phyloP scores from a whole-genome alignment of 305 asterid species.

The Fraxinus angustifolia region DNA sequence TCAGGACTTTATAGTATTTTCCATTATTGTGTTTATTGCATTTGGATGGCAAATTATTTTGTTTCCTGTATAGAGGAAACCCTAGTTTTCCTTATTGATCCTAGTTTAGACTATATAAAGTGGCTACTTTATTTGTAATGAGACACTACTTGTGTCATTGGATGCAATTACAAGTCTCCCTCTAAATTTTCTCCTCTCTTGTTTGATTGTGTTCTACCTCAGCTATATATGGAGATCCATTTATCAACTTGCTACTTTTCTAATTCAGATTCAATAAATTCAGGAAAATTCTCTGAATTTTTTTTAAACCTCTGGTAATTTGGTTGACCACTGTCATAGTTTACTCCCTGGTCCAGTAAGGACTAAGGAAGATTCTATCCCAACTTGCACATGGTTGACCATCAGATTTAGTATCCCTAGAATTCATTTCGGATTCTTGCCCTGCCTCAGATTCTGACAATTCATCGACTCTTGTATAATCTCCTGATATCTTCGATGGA shows the following conservation, averaged over 20 bases:
- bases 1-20: not conserved
- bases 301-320: not conserved
- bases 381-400: not conserved
- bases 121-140: not conserved
- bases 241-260: not conserved
- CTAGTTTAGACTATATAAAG: not conserved
- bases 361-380: not conserved
- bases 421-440: not conserved
- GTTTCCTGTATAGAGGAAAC: not conserved
- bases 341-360: constrained; percentile 3
- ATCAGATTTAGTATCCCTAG: not conserved
- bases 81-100: not conserved
- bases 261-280: not conserved
- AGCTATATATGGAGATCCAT: not conserved
- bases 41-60: not conserved
- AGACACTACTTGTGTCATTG: not conserved
- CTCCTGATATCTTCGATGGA: not conserved
- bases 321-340: not conserved
- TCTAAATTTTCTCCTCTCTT: not conserved
- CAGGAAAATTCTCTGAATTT: not conserved
- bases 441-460: not conserved
- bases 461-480: not conserved
- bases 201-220: not conserved
- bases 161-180: not conserved
- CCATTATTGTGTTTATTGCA: not conserved